These are phyloP conservation scores for Zychaea mexicana DNA, from an alignment of 371 early-diverging fungal genomes.

Conservation along the genomic window DNA sequence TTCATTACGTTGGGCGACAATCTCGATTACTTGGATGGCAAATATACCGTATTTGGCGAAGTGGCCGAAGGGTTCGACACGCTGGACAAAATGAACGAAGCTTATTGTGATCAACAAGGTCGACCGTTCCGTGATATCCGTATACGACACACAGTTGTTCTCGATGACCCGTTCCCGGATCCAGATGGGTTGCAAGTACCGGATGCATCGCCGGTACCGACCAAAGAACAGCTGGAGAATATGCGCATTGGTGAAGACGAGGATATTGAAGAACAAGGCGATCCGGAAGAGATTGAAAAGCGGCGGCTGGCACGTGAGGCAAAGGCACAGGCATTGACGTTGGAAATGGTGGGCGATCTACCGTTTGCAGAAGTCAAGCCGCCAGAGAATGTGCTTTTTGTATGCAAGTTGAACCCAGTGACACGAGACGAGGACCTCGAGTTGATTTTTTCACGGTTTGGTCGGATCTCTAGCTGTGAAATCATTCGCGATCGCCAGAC, in stretches of 20 bases:
- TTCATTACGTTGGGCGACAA: conserved; percentile 91
- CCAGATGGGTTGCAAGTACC: conserved; percentile 76
- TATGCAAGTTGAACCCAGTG: conserved; percentile 94
- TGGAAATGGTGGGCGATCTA: conserved; percentile 98
- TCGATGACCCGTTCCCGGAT: conserved; percentile 95
- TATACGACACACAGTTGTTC: conserved; percentile 90
- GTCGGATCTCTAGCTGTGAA: conserved; percentile 87
- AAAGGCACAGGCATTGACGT: conserved; percentile 85
- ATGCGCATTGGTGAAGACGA: conserved; percentile 87
- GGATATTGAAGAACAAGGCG: conserved; percentile 68
- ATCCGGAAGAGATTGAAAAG: conserved; percentile 75
- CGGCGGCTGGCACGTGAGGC: conserved; percentile 77
- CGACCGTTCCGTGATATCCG: conserved; percentile 89
- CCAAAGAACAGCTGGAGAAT: conserved; percentile 74
- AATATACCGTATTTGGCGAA: conserved; percentile 96
- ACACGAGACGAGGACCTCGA: conserved; percentile 93
- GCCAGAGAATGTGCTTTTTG: conserved; percentile 96
- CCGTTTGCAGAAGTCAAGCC: conserved; percentile 97
- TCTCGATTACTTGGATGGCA: conserved; percentile 93
- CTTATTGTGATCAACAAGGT: conserved; percentile 71
- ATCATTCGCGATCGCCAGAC: conserved; percentile 89
- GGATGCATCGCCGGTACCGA: conserved; percentile 81
- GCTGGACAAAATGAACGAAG: conserved; percentile 79
- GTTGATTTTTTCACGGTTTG: conserved; percentile 94
- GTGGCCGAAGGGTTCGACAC: conserved; percentile 95